Conservation (phyloP, 1,284 basidiomycete genomes). For the Fomitiporia mediterranea region DNA sequence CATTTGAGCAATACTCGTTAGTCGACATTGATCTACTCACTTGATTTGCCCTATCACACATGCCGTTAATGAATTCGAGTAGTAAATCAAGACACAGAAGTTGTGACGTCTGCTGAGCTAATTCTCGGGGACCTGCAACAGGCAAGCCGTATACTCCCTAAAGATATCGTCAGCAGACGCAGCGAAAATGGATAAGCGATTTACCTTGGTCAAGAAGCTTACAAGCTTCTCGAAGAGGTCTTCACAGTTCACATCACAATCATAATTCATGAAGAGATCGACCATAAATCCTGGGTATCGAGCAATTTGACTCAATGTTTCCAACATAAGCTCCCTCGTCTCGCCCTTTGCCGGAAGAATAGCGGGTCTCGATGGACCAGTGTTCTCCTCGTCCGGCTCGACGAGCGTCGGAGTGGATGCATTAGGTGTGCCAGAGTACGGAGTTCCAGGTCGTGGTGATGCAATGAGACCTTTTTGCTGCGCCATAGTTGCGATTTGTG, state of each 20-base stretch:
- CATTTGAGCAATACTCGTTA: not conserved
- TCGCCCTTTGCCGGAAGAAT: conserved; percentile 80
- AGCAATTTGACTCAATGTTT: conserved; percentile 80
- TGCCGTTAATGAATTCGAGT: conserved; percentile 82
- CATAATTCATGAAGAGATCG: conserved; percentile 94
- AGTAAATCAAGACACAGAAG: conserved; percentile 88
- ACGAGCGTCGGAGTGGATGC: conserved; percentile 37
- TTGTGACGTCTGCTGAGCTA: conserved; percentile 75
- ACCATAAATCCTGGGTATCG: conserved; percentile 88
- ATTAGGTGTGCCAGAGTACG: conserved; percentile 42
- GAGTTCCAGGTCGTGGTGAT: conserved; percentile 58
- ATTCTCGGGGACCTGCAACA: conserved; percentile 56
- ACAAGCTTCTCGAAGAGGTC: conserved; percentile 93
- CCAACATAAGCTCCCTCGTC: conserved; percentile 86
- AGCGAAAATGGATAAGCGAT: conserved; percentile 3
- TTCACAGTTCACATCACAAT: conserved; percentile 95
- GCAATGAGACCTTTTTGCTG: conserved; percentile 26
- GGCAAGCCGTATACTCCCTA: conserved; percentile 70
- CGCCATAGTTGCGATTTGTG: conserved; percentile 24
- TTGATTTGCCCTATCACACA: conserved; percentile 76
- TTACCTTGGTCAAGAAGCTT: conserved; percentile 82
- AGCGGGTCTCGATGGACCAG: conserved; percentile 52
- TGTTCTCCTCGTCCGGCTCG: conserved; percentile 46
- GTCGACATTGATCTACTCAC: conserved; percentile 38
- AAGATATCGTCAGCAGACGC: not conserved